Percentiles rank a stretch among this genome's conserved stretches.
phyloP scores from a whole-genome alignment of 2,329 filamentous ascomycete species.

The Trichoderma endophyticum region DNA sequence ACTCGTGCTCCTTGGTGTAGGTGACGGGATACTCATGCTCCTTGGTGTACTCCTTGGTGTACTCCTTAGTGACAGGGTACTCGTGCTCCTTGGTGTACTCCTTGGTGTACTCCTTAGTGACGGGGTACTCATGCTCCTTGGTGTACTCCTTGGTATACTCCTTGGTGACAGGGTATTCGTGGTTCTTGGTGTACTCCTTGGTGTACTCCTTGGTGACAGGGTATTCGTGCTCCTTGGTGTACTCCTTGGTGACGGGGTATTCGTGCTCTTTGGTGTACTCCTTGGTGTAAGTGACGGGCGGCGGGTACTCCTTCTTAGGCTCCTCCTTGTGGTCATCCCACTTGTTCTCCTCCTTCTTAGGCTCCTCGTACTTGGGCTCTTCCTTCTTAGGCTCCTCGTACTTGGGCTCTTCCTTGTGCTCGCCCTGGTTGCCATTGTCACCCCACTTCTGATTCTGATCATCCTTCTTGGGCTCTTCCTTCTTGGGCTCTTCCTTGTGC shows the following conservation, averaged over 20 bases:
- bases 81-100: neutral
- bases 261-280: neutral
- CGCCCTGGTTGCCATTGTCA: neutral
- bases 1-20: neutral
- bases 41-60: slow-evolving; percentile 7
- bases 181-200: neutral
- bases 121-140: neutral
- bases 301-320: neutral
- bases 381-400: neutral
- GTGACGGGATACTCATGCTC: neutral
- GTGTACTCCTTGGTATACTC: slow-evolving; percentile 1
- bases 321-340: neutral
- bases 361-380: neutral
- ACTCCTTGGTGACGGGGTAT: neutral
- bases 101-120: neutral
- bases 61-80: neutral
- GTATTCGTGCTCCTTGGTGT: neutral
- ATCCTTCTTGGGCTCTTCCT: neutral
- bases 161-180: no score
- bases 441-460: neutral
- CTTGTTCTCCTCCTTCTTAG: neutral
- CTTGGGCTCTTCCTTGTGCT: neutral
- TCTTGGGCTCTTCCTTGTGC: neutral
- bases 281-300: neutral
- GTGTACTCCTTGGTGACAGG: neutral